A percentile compares a stretch with the other conserved stretches of the same genome.
Conservation (phyloP, 2,329 filamentous ascomycete genomes). For the Colletotrichum lindemuthianum region DNA sequence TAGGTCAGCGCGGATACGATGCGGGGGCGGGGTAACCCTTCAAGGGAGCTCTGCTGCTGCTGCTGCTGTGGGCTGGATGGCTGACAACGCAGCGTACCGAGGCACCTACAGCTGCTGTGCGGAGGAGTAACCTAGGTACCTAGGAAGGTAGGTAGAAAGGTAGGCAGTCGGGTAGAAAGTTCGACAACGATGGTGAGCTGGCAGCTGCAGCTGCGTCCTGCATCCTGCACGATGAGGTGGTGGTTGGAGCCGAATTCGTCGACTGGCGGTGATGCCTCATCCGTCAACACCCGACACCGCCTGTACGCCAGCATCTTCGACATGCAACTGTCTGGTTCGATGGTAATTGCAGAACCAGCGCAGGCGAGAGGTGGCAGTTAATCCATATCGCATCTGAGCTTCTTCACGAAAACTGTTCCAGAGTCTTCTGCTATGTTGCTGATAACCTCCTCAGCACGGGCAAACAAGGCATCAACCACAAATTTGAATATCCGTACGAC, state of each 20-base stretch:
- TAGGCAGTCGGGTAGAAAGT: neutral
- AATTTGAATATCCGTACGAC: too few relatives aligned
- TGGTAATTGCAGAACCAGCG: too few relatives aligned
- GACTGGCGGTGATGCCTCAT: constrained; percentile 23
- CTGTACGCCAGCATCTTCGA: too few relatives aligned
- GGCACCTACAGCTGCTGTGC: neutral
- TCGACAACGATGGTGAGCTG: constrained; percentile 13
- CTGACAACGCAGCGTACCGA: neutral
- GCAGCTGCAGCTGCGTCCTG: constrained; percentile 6
- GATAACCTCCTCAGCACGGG: too few relatives aligned
- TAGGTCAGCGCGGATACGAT: constrained; percentile 1
- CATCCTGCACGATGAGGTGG: constrained; percentile 31
- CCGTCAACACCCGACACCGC: constrained; percentile 7
- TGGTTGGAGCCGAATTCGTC: constrained; percentile 9
- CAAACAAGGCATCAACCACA: too few relatives aligned
- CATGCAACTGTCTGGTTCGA: too few relatives aligned
- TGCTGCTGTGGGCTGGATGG: constrained; percentile 13
- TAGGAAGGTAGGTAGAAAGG: neutral
- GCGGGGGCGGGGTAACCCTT: constrained; percentile 18
- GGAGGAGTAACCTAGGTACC: neutral
- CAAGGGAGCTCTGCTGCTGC: constrained; percentile 2
- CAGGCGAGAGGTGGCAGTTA: too few relatives aligned
- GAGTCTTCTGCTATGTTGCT: too few relatives aligned
- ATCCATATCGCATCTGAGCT: too few relatives aligned
- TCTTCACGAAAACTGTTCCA: too few relatives aligned